phyloP scores from a whole-genome alignment of 1,284 basidiomycete genomes.

The Papiliotrema laurentii region DNA sequence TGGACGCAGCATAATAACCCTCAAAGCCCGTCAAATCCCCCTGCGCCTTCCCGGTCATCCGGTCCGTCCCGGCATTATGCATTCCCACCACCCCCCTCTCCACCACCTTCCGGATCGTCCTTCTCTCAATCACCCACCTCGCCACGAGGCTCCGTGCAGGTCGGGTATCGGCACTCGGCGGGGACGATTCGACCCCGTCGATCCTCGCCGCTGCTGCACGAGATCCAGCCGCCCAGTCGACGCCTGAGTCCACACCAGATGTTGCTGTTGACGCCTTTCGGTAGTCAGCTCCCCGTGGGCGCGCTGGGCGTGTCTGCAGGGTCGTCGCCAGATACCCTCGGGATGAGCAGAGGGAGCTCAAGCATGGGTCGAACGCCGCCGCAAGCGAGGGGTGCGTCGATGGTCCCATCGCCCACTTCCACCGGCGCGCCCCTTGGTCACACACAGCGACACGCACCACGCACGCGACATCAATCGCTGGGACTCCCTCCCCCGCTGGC shows the following conservation, averaged over 20 bases:
- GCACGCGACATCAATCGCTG: conserved; percentile 6
- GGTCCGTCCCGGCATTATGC: neutral
- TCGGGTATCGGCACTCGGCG: no score
- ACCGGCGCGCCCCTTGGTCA: neutral
- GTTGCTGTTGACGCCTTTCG: conserved; percentile 38
- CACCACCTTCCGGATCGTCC: neutral
- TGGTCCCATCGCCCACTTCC: neutral
- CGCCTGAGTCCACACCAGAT: conserved; percentile 33
- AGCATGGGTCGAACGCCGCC: neutral
- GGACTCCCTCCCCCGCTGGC: conserved; percentile 9
- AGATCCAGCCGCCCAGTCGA: conserved; percentile 33
- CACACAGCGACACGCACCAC: neutral
- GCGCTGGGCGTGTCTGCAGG: conserved; percentile 6
- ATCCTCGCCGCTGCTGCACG: conserved; percentile 28
- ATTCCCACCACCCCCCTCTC: neutral
- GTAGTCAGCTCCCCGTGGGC: conserved; percentile 18
- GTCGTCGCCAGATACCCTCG: neutral
- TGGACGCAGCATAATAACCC: no score
- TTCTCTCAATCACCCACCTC: neutral
- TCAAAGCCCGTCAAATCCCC: no score
- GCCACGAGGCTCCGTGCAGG: neutral
- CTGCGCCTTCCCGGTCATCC: no score
- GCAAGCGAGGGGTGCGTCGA: neutral
- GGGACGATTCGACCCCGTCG: conserved; percentile 14
- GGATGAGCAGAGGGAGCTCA: conserved; percentile 5